A percentile compares a stretch with the other conserved stretches of the same genome.
Conservation (phyloP, 2,329 filamentous ascomycete genomes). For the Fusarium sp. region DNA sequence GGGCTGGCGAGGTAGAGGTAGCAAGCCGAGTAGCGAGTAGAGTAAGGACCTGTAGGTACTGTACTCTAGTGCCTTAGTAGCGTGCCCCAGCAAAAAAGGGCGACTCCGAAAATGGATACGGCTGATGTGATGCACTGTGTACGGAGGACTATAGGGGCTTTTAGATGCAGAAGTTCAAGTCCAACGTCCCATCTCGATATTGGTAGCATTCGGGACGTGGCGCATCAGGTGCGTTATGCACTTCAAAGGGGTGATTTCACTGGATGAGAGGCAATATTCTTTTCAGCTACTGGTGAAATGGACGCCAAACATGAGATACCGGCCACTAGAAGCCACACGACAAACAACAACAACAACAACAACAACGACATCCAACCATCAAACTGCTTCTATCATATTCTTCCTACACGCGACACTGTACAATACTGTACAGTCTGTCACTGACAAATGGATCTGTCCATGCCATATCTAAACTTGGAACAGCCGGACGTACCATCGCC, state of each 20-base stretch:
- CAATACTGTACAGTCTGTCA: constrained; percentile 33
- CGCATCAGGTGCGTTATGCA: constrained; percentile 31
- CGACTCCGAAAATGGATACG: constrained; percentile 38
- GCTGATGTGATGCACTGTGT: constrained; percentile 38
- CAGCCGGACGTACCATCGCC: constrained; percentile 35
- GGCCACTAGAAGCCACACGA: not conserved
- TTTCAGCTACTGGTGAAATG: not conserved
- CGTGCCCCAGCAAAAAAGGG: constrained; percentile 39
- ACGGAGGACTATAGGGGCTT: not conserved
- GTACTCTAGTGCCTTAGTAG: constrained; percentile 29
- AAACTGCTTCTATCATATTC: not conserved
- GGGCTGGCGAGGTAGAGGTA: constrained; percentile 38
- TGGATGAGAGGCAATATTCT: not conserved
- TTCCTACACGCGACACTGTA: not conserved
- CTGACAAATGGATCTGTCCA: constrained; percentile 25
- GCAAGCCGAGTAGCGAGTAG: constrained; percentile 17
- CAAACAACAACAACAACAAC: not conserved
- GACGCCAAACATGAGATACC: not conserved
- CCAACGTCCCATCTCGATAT: constrained; percentile 40
- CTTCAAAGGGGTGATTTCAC: constrained; percentile 29
- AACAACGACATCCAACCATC: not conserved
- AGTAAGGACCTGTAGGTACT: not conserved
- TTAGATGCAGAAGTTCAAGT: constrained; percentile 33
- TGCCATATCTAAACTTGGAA: constrained; percentile 41
- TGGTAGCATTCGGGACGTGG: constrained; percentile 38